Base-by-base conservation (phyloP, 257 asterid species). In the Solanum sejunctum region DNA sequence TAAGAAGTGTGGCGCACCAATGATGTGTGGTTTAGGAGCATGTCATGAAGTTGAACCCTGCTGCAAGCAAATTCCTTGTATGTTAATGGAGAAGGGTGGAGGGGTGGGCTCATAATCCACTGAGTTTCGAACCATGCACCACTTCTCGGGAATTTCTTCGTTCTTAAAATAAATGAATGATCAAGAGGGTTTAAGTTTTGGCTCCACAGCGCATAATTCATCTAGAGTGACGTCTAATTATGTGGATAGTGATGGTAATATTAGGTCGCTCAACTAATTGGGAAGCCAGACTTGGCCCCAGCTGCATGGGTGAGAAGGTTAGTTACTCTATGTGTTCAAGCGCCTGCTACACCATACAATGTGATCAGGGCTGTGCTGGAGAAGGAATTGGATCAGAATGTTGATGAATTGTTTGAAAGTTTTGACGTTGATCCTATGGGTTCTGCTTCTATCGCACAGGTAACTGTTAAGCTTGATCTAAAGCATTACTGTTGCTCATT, bases 391-490 rank as follows among this genome's bases (percentile, higher is more conserved):
- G 97, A 94, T 47, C 93, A n/a, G 78, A 88, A 89, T 78, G 58
- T 94, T 83, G 97, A 94, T 72, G 96, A 91, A 82, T 63, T 95
- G 55, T 95, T 97, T 83, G 98, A 97, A 85, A 91, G 92, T 82
- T 94, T 97, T 77, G 98, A 97, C 85, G 85, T 52, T 7, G 84
- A 88, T 82, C 99, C 99, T 87, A 95, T 97, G 84, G 99, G 99
- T 88, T 97, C 99, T 61, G 99, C 99, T 64, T 97, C 99, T 83
- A 97, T 94, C 85, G 99, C 98, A 12, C 99, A 97, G 98, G 99
- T 97, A 77, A 51, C 26, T 15, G n/a, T 26, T 77, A 49, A 16
- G 63, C n/a, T 26, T 77, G 23, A 51, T 77, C 47, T 77, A 77
- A 45, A 51, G 47, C 82, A 51, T 26, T 23, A 52, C 16, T 15